Evolutionary conservation across 2,329 filamentous ascomycete species (phyloP), one percentile per base, ranked within the genome.

Genomic region (Didymellaceae sp.): DNA sequence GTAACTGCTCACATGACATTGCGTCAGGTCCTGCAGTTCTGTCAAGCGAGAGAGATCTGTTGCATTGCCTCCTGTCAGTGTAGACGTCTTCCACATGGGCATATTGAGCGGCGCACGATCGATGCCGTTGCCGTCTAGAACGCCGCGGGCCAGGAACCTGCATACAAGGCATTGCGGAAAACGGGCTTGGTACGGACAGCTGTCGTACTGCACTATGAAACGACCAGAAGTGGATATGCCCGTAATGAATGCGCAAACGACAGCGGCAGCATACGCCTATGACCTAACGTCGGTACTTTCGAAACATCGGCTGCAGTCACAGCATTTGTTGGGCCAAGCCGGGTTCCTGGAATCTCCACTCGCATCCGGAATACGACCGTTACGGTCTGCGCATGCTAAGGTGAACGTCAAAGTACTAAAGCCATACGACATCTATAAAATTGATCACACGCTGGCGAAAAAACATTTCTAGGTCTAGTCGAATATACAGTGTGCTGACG

Each of bases 101-200:
- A 20, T 14, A 16, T 16, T 11, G 11, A 11, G 13, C 14, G 31
- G 14, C 34, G 40, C 31, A 34, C 40, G 22, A 34, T 28, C 40
- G 20, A 18, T 22, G 18, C 40, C 17, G 14, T 35, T 20, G 31
- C 17, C 32, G 5, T 37, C 25, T 42, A 42, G 41, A 52, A 14
- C 17, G 10, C 26, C 14, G 11, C 21, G 31, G 26, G 13, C 25
- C 16, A 22, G 10, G 16, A 7, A 22, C 37, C 24, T 46, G 48
- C 48, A 52, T 42, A 38, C 31, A 51, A 42, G 22, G 42, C 48
- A 51, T 51, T 45, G 48, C 16, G 38, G 48, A 31, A 21, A 52
- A 24, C 26, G 37, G 37, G 30, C 48, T 52, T 46, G 42, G 26
- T 46, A 46, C 32, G 16, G 25, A 20, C 32, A 25, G 37, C 37